phyloP scores from a whole-genome alignment of 306 rosid species.

The Dalbergia cultrata region DNA sequence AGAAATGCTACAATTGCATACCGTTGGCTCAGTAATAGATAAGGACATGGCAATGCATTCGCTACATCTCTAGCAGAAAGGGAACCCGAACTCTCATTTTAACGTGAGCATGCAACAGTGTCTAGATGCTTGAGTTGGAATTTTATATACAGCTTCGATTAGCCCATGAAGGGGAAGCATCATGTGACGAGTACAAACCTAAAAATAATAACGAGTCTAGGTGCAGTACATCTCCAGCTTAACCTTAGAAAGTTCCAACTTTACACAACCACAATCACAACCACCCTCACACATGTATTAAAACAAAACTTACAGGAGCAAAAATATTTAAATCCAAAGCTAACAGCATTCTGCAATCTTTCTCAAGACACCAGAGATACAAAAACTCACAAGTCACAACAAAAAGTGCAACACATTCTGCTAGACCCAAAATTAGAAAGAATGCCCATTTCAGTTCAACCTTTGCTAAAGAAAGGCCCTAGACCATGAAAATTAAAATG shows the following conservation, averaged over 20 bases:
- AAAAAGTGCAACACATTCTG: slow-evolving; percentile 49
- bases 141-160: neutral
- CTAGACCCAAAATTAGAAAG: slow-evolving; percentile 43
- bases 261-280: slow-evolving; percentile 8
- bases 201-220: neutral
- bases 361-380: slow-evolving; percentile 36
- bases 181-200: neutral
- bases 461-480: slow-evolving; percentile 45
- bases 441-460: slow-evolving; percentile 22
- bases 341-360: neutral
- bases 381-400: slow-evolving; percentile 40
- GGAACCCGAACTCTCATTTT: neutral
- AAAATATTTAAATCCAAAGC: slow-evolving; percentile 39
- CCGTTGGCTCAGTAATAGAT: neutral
- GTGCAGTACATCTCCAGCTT: slow-evolving; percentile 17
- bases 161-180: neutral
- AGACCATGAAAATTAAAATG: slow-evolving; percentile 46
- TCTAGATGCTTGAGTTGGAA: neutral
- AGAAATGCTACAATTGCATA: no score
- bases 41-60: neutral
- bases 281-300: slow-evolving; percentile 14
- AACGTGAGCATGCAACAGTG: neutral
- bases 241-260: slow-evolving; percentile 20
- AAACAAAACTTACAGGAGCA: slow-evolving; percentile 40
- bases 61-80: neutral